A percentile compares a stretch with the other conserved stretches of the same genome.
These are phyloP conservation scores for Fusarium sacchari DNA, from an alignment of 2,329 filamentous ascomycete genomes.

Conservation along the genomic window DNA sequence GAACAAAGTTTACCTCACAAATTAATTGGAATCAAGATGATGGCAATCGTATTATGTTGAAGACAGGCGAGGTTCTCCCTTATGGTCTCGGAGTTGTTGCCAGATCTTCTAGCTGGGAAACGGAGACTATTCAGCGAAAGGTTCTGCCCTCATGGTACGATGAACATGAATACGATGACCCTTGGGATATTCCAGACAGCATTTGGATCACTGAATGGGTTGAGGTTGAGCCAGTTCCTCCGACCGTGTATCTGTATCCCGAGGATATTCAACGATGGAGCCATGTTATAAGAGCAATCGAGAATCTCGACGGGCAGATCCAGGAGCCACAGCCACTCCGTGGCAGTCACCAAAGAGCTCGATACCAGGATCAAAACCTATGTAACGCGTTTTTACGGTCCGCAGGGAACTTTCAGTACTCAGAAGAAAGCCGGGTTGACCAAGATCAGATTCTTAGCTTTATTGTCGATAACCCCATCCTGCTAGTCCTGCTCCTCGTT, in stretches of 20 bases:
- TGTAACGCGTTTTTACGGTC: not conserved
- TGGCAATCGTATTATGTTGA: not conserved
- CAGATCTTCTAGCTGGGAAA: not conserved
- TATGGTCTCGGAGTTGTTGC: not conserved
- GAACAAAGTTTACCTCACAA: not conserved
- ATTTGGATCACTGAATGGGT: not conserved
- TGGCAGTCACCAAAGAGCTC: not conserved
- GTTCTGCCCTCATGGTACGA: not conserved
- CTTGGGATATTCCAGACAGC: not conserved
- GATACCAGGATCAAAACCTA: not conserved
- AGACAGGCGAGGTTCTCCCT: not conserved
- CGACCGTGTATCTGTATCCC: not conserved
- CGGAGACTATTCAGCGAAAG: not conserved
- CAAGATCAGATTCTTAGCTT: not conserved
- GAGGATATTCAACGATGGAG: not conserved
- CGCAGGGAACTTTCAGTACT: not conserved
- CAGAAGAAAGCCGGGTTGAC: not conserved
- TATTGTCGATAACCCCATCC: not conserved
- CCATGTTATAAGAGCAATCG: not conserved
- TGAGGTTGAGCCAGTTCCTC: not conserved
- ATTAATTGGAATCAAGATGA: not conserved
- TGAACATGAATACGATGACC: not conserved
- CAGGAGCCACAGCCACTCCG: not conserved
- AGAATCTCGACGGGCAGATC: not conserved
- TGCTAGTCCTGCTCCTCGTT: not conserved